Conservation (phyloP, 805 yeast genomes). For the Candida chauliodis region DNA sequence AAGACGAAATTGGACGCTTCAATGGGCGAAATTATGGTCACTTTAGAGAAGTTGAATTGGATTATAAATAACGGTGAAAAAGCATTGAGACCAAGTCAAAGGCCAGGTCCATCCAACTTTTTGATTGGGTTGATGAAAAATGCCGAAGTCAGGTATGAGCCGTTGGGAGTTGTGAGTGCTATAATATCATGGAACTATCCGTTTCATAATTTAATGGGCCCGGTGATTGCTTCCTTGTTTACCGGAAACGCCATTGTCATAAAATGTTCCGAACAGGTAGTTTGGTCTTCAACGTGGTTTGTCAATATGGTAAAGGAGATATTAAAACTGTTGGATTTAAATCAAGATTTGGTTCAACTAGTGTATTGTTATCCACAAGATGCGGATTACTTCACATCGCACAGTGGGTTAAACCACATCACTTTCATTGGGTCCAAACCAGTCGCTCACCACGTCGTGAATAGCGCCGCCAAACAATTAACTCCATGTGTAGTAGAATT, state of each 20-base stretch:
- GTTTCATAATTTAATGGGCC: constrained; percentile 90
- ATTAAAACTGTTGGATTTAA: constrained; percentile 67
- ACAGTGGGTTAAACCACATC: constrained; percentile 77
- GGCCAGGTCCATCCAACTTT: constrained; percentile 85
- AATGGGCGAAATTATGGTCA: constrained; percentile 94
- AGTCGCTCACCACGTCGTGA: constrained; percentile 84
- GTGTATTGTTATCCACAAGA: constrained; percentile 86
- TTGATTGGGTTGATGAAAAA: constrained; percentile 80
- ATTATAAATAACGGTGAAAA: constrained; percentile 76
- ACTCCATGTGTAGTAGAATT: constrained; percentile 95
- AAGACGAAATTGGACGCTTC: constrained; percentile 94
- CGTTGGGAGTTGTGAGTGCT: constrained; percentile 84
- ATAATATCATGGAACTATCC: constrained; percentile 98
- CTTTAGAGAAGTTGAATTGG: constrained; percentile 92
- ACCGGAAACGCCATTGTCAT: constrained; percentile 90
- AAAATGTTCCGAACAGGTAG: constrained; percentile 93
- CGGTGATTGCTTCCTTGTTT: constrained; percentile 81
- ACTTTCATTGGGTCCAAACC: constrained; percentile 96
- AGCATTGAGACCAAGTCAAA: constrained; percentile 62
- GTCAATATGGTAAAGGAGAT: constrained; percentile 69
- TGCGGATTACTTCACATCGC: constrained; percentile 82
- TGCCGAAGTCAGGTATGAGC: constrained; percentile 92
- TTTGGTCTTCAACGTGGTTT: constrained; percentile 88
- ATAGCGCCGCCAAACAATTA: constrained; percentile 77
- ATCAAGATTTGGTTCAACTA: constrained; percentile 81